Evolutionary conservation across 805 yeast species (phyloP), one percentile per base, ranked within the genome.

Genomic region (Phaffomyces antillensis): DNA sequence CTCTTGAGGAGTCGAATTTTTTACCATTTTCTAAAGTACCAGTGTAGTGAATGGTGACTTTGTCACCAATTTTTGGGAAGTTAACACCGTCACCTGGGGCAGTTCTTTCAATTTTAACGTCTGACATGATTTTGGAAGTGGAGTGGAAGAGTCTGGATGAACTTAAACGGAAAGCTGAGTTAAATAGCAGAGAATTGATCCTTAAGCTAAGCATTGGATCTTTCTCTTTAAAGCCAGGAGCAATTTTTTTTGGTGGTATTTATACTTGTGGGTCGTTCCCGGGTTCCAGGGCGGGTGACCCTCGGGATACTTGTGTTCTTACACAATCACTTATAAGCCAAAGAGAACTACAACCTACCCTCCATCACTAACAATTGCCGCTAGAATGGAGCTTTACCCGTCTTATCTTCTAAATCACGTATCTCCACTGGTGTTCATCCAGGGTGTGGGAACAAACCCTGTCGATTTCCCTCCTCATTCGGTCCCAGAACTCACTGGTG

Each of bases 1-100:
- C 96, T 58, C 89, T 77, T 45, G 97, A 89, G 43, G 96, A 87
- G 68, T 91, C 98, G 64, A 91, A 91, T 71, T 87, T 87, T 74
- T 86, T 88, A 60, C 98, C 98, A 68, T 86, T 86, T 68, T 87
- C 95, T 63, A 91, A 77, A 47, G 96, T 89, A 59, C 98, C 98
- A 43, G 86, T 84, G 79, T 91, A 91, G 73, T 91, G 97, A 63
- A 91, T 91, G 52, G 96, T 83, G 54, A 91, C 93, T 53, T 73
- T 70, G 71, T 90, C 96, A 58, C 97, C 97, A 36, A 72, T 64
- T 67, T 83, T 73, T 63, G 98, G 97, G 80, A 74, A 90, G 59
- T 81, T 83, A 63, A 73, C 76, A 53, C 93, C 95, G 66, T 91
- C 96, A 67, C 97, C 63, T 52, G 61, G 57, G 36, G 59, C 38